These are phyloP conservation scores for Hemisphaericaspora nanyangensis DNA, from an alignment of 805 yeast species.

Conservation along the genomic window DNA sequence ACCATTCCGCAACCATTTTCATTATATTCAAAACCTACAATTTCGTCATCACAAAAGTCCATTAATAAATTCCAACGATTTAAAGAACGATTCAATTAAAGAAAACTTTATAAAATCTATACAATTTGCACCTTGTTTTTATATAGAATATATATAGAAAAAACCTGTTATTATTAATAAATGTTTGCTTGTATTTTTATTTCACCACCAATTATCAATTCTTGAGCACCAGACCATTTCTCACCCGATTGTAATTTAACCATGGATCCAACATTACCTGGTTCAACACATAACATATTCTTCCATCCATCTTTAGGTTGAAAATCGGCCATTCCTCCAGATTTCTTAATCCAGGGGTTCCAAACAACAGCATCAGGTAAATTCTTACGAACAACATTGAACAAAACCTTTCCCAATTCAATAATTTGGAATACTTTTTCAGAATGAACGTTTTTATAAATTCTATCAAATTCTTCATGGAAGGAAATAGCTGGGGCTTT, in stretches of 20 bases:
- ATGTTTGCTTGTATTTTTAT: slow-evolving; percentile 56
- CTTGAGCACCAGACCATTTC: slow-evolving; percentile 73
- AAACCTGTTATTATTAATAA: slow-evolving; percentile 13
- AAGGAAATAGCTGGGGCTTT: slow-evolving; percentile 72
- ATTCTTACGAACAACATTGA: slow-evolving; percentile 61
- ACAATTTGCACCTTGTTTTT: too few species aligned
- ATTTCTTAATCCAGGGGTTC: slow-evolving; percentile 93
- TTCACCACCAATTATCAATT: slow-evolving; percentile 52
- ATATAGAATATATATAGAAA: not conserved
- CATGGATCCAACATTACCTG: slow-evolving; percentile 80
- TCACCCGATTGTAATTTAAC: slow-evolving; percentile 63
- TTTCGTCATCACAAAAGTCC: slow-evolving; percentile 38
- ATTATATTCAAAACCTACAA: slow-evolving; percentile 35
- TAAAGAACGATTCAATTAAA: slow-evolving; percentile 26
- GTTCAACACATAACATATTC: slow-evolving; percentile 91
- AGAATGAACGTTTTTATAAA: slow-evolving; percentile 61
- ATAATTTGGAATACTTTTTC: slow-evolving; percentile 62
- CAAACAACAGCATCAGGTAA: slow-evolving; percentile 80
- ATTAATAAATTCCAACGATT: slow-evolving; percentile 31
- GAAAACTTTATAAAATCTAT: not conserved
- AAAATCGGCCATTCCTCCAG: slow-evolving; percentile 84
- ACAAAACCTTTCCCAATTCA: slow-evolving; percentile 65
- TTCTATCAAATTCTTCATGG: slow-evolving; percentile 78
- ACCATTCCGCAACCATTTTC: slow-evolving; percentile 29
- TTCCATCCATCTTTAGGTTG: slow-evolving; percentile 79